A percentile compares a stretch with the other conserved stretches of the same genome.
phyloP scores from a whole-genome alignment of 805 yeast genomes.

The Cyberlindnera meyerae region DNA sequence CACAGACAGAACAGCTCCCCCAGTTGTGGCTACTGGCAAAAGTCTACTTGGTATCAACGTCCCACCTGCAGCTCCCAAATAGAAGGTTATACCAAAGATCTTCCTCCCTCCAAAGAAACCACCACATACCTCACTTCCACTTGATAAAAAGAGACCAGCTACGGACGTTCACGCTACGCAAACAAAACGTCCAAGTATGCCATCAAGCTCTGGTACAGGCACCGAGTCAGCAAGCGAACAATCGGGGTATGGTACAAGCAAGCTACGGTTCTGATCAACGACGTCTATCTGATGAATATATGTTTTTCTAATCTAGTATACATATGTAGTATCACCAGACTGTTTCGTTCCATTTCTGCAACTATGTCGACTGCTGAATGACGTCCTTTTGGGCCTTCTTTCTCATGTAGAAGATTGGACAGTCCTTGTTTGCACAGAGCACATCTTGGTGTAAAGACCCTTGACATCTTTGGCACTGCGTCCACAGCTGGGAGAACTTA shows the following conservation, averaged over 20 bases:
- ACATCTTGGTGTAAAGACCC: slow-evolving; percentile 96
- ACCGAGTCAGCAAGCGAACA: no score
- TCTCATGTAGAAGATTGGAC: slow-evolving; percentile 97
- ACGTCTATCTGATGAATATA: background rate
- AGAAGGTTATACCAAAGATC: slow-evolving; percentile 4
- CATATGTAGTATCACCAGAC: slow-evolving; percentile 17
- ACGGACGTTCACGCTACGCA: background rate
- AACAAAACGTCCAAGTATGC: no score
- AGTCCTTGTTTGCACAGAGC: slow-evolving; percentile 89
- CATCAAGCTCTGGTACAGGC: no score
- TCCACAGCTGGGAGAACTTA: slow-evolving; percentile 88
- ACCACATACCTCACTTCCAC: no score
- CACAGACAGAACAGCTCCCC: no score
- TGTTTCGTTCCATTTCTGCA: slow-evolving; percentile 37
- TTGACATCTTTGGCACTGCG: slow-evolving; percentile 97
- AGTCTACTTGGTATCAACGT: slow-evolving; percentile 6
- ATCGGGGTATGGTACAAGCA: no score
- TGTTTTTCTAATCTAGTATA: background rate
- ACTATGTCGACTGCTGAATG: slow-evolving; percentile 33
- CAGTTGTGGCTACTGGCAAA: slow-evolving; percentile 3
- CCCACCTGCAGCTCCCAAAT: background rate
- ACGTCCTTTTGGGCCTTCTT: slow-evolving; percentile 43
- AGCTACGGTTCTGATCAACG: no score
- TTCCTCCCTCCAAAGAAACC: slow-evolving; percentile 12
- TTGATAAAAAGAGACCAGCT: slow-evolving; percentile 11